A percentile compares a stretch with the other conserved stretches of the same genome.
These are phyloP conservation scores for Monilinia vaccinii-corymbosi DNA, from an alignment of 2,329 filamentous ascomycete species.

Conservation along the genomic window DNA sequence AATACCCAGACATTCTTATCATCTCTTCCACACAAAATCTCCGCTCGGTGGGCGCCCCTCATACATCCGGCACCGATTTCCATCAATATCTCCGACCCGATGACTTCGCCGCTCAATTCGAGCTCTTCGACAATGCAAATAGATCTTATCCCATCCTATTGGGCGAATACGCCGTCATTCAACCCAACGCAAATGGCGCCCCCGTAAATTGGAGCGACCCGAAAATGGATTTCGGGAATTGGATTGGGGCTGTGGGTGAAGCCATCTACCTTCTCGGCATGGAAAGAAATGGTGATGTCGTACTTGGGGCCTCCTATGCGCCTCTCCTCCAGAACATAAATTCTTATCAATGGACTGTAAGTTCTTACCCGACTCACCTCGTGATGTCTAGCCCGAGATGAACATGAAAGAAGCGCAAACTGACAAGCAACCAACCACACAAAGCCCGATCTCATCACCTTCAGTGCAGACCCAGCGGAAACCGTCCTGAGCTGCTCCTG, in stretches of 20 bases:
- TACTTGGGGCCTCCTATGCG: conserved; percentile 23
- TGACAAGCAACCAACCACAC: neutral
- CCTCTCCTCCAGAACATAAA: conserved; percentile 26
- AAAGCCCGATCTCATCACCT: conserved; percentile 26
- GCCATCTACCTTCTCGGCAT: conserved; percentile 22
- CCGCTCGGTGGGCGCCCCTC: conserved; percentile 5
- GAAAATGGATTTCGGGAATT: conserved; percentile 15
- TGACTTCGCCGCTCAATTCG: conserved; percentile 19
- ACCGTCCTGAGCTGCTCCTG: conserved; percentile 38
- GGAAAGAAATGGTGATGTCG: conserved; percentile 23
- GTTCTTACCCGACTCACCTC: conserved; percentile 2
- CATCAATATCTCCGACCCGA: conserved; percentile 24
- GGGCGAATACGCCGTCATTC: conserved; percentile 25
- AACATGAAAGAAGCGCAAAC: neutral
- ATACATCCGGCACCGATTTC: conserved; percentile 17
- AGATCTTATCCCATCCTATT: conserved; percentile 19
- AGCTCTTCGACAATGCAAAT: conserved; percentile 16
- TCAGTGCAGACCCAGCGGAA: conserved; percentile 34
- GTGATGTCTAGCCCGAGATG: no score
- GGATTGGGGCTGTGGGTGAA: conserved; percentile 25
- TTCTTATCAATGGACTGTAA: conserved; percentile 23
- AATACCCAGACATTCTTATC: conserved; percentile 36
- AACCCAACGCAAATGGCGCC: conserved; percentile 15
- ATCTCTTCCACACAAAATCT: conserved; percentile 30
- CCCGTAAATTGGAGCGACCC: conserved; percentile 7